phyloP scores from a whole-genome alignment of 2,329 filamentous ascomycete genomes.

The Gremmenia infestans region DNA sequence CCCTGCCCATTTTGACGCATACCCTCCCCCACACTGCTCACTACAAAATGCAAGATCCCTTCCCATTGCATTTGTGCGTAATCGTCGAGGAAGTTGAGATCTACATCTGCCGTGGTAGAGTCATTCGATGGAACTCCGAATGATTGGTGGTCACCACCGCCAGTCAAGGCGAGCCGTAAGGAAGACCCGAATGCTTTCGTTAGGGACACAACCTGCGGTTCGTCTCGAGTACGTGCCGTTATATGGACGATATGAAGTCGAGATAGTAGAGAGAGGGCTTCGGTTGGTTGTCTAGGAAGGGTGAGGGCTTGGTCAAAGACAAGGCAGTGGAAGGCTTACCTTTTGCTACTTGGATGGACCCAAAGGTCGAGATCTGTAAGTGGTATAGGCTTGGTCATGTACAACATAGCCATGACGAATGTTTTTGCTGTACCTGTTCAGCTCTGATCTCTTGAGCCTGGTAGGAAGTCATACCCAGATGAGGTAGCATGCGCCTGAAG shows the following conservation, averaged over 20 bases:
- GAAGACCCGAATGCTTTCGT: conserved; percentile 79
- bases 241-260: conserved; percentile 81
- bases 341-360: conserved; percentile 65
- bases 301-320: conserved; percentile 9
- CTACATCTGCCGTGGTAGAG: conserved; percentile 57
- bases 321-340: conserved; percentile 34
- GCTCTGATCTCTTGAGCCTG: conserved; percentile 9
- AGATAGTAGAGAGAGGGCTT: conserved; percentile 74
- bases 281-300: conserved; percentile 65
- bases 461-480: conserved; percentile 59
- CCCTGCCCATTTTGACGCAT: conserved; percentile 42
- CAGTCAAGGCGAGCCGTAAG: conserved; percentile 80
- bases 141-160: conserved; percentile 77
- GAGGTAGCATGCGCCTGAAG: conserved; percentile 93
- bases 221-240: conserved; percentile 53
- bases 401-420: conserved; percentile 92
- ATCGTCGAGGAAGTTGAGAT: conserved; percentile 70
- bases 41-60: conserved; percentile 91
- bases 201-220: conserved; percentile 67
- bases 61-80: conserved; percentile 92
- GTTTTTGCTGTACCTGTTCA: conserved; percentile 64
- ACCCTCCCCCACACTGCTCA: conserved; percentile 63
- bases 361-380: conserved; percentile 79
- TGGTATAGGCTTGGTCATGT: conserved; percentile 75
- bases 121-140: conserved; percentile 81